A percentile compares a stretch with the other conserved stretches of the same genome.
Conservation (phyloP, 2,329 filamentous ascomycete species). For the Aspergillus calidoustus region DNA sequence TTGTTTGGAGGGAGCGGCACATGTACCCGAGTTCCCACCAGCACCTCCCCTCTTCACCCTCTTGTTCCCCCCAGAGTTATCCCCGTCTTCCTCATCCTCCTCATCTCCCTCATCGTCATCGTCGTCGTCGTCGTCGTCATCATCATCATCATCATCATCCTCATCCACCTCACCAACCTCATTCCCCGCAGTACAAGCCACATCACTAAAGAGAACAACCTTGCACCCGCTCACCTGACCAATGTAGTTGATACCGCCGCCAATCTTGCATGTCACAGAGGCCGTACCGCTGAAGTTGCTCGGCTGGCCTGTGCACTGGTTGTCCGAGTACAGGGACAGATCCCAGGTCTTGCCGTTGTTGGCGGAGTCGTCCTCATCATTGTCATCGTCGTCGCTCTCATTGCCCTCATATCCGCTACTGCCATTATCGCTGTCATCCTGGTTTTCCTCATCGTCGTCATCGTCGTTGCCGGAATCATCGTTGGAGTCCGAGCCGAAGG, state of each 20-base stretch:
- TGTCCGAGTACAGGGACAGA: background rate
- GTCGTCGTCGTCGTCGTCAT: too few relatives aligned
- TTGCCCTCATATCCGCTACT: background rate
- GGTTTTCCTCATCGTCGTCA: background rate
- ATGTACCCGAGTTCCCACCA: background rate
- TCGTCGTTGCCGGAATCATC: background rate
- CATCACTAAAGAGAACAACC: background rate
- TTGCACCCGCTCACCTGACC: background rate
- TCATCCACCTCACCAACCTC: background rate
- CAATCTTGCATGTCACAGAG: background rate
- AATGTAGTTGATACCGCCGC: background rate
- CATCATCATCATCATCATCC: background rate
- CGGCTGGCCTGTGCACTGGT: background rate
- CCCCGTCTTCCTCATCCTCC: background rate
- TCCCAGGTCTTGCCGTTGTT: background rate
- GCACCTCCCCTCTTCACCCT: background rate
- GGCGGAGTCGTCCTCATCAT: background rate
- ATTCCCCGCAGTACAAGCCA: background rate
- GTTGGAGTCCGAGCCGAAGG: background rate
- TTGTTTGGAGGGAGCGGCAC: background rate
- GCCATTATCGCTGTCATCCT: background rate
- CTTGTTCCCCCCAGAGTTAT: background rate
- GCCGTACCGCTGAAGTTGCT: background rate
- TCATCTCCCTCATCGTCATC: background rate
- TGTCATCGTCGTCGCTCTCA: background rate